Evolutionary conservation across 345 rosid species (phyloP).

Genomic region (Balakata baccata): DNA sequence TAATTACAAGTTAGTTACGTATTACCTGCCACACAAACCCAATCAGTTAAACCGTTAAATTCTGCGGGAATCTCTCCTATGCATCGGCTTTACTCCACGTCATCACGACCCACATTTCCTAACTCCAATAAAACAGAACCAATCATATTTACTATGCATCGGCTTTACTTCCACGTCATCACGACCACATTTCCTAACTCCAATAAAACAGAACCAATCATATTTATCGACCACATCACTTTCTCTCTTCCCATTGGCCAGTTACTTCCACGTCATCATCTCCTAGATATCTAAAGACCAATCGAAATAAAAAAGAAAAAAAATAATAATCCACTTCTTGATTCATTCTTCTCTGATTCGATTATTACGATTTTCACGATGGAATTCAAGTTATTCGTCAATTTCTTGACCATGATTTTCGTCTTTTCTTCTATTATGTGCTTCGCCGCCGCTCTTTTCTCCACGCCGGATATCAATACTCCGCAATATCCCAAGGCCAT

Average conservation of each 20-base stretch:
- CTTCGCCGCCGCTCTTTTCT: constrained; percentile 35
- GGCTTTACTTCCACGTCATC: constrained; percentile 5
- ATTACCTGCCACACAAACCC: background rate
- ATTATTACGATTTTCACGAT: background rate
- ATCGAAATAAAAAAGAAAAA: too few relatives aligned
- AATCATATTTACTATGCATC: constrained; percentile 11
- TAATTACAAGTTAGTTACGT: too few relatives aligned
- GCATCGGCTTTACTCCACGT: constrained; percentile 2
- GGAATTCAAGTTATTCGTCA: background rate
- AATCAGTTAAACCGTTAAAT: background rate
- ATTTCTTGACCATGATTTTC: constrained; percentile 28
- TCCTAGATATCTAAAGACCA: background rate
- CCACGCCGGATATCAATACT: constrained; percentile 40
- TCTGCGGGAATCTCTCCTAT: background rate
- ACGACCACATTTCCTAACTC: background rate
- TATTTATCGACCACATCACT: constrained; percentile 31
- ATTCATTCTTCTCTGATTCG: background rate
- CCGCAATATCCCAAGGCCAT: constrained; percentile 66
- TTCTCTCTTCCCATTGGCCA: constrained; percentile 40
- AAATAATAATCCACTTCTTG: background rate
- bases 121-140: constrained; percentile 7
- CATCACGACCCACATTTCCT: background rate
- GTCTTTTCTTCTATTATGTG: constrained; percentile 34
- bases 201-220: constrained; percentile 23
- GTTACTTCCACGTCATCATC: constrained; percentile 47